A percentile compares a stretch with the other conserved stretches of the same genome.
Conservation (phyloP, 805 yeast genomes). For the Candida tammaniensis region DNA sequence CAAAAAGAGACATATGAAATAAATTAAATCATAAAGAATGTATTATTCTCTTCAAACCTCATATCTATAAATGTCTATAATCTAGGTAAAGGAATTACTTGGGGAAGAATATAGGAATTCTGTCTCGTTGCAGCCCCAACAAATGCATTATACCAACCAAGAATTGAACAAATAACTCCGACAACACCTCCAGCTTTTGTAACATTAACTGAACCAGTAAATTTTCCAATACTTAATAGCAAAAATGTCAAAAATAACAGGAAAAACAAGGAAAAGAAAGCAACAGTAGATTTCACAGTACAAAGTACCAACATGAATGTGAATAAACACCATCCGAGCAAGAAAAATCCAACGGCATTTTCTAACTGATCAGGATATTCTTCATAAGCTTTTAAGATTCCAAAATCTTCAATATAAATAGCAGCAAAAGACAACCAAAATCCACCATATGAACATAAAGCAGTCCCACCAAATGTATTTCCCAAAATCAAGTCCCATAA, state of each 20-base stretch:
- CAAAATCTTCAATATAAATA: slow-evolving; percentile 56
- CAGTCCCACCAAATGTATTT: slow-evolving; percentile 67
- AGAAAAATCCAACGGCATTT: slow-evolving; percentile 57
- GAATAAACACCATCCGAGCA: slow-evolving; percentile 63
- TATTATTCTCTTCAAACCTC: no score
- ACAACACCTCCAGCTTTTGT: slow-evolving; percentile 61
- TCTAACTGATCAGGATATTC: slow-evolving; percentile 31
- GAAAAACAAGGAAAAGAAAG: slow-evolving; percentile 57
- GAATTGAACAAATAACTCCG: slow-evolving; percentile 53
- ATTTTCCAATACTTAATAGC: slow-evolving; percentile 51
- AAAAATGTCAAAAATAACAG: slow-evolving; percentile 53
- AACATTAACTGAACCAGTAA: slow-evolving; percentile 39
- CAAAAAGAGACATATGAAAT: no score
- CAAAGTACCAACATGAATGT: slow-evolving; percentile 52
- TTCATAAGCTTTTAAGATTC: slow-evolving; percentile 52
- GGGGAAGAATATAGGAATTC: slow-evolving; percentile 55
- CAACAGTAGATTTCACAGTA: slow-evolving; percentile 63
- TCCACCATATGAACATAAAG: slow-evolving; percentile 61
- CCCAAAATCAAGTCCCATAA: slow-evolving; percentile 64
- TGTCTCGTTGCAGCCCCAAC: slow-evolving; percentile 59
- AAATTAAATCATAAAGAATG: no score
- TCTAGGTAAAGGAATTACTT: slow-evolving; percentile 50
- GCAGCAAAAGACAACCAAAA: slow-evolving; percentile 71
- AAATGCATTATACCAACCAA: slow-evolving; percentile 63
- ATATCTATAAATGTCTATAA: no score